Evolutionary conservation across 495 filamentous ascomycete species (phyloP), one percentile per base, ranked within the genome.

Genomic region (Friedmanniomyces simplex): DNA sequence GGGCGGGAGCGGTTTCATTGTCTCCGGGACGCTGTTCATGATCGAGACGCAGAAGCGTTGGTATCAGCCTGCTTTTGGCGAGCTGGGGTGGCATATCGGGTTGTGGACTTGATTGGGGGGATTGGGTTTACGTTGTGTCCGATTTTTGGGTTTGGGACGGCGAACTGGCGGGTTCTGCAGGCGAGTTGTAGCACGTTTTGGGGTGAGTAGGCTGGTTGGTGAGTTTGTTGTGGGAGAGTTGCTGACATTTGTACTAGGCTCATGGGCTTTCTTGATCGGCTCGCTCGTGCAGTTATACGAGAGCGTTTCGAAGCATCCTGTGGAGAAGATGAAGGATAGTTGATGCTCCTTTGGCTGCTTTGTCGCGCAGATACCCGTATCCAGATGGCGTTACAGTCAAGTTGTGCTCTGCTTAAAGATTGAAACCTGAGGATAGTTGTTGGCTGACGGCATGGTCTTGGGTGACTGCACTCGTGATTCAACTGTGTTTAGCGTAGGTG

Each of bases 91-190:
- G 79, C 77, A 80, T 65, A 75, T 82, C 54, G 79, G 78, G 11
- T 58, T 71, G 12, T 82, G 78, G 78, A 81, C 59, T 68, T 80
- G 24, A 70, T 81, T 20, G 79, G 85, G 0, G 79, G 82, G 0
- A 67, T 87, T 58, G 84, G 85, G 0, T 89, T 88, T 61, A 87
- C 82, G 37, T 68, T 86, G 0, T 83, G 80, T 65, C 83, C 85
- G 25, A 81, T 78, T 13, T 71, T 86, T 53, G 85, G 85, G 42
- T 59, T 62, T 16, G 11, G 7, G 37, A 61, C 50, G 12, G 22
- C 14, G 25, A 73, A 73, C n/a, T 75, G 78, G 45, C 71, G 77
- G 14, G 71, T 76, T 46, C 86, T 84, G 60, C 77, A 85, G 58
- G 68, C 77, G 8, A 71, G 67, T 10, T 65, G 83, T 51, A 74